Evolutionary conservation across 1,284 basidiomycete genomes (phyloP), one percentile per base, ranked within the genome.

Genomic region (Cryptococcus floricola): DNA sequence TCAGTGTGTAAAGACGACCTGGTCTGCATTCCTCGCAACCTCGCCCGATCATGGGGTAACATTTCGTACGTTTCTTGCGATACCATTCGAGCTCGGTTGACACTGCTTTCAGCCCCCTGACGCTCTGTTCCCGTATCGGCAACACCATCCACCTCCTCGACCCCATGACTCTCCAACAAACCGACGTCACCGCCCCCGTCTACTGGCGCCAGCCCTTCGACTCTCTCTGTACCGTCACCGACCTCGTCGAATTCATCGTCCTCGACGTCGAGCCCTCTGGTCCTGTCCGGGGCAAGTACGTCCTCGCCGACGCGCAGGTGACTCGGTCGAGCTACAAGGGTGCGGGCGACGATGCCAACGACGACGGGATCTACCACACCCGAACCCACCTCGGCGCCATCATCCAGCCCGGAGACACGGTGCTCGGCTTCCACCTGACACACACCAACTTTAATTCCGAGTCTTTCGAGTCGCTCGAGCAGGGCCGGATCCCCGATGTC

Each of bases 1-100:
- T 93, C 95, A 0, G 85, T 98, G 59, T 98, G 95, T 81, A 98
- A 98, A 77, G 95, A 98, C 74, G 95, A 98, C 75, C 84, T 98
- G 41, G 88, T 98, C 38, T 93, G 89, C 73, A 81, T 98, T 41
- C 91, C 94, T 3, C 78, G 80, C 19, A 89, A 89, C 69, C 85
- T 88, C 63, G 93, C 95, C 0, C 85, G 87, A 25, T 79, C 83
- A 34, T 81, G 96, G 60, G 86, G 87, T 68, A 96, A 94, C 80
- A 95, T 98, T 74, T 85, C 77, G 78, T 79, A 59, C 59, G 75
- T 67, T 7, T 10, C 18, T 14, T 44, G 12, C 31, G 18, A 39
- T 27, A 19, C 19, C n/a, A 18, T 25, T n/a, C 12, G 53, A 41
- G 18, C 9, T 16, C 12, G 16, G 34, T 53, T 54, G 48, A 52